These are phyloP conservation scores for Euphorbia schlechtendalii DNA, from an alignment of 441 rosid species.

Conservation along the genomic window DNA sequence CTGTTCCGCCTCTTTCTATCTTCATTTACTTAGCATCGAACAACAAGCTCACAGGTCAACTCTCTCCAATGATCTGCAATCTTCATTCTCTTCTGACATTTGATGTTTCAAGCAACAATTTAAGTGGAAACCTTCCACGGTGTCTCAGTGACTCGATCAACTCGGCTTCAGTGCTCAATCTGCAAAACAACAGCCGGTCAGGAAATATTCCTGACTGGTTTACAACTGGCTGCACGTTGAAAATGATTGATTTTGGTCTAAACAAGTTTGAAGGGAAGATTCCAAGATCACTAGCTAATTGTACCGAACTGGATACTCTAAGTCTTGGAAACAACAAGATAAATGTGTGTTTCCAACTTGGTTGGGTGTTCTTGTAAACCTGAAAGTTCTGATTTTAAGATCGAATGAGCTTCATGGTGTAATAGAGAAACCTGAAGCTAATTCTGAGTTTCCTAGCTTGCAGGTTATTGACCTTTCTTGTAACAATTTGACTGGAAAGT, in stretches of 20 bases:
- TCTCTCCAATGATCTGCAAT: not conserved
- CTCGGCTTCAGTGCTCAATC: not conserved
- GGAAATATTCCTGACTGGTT: slow-evolving; percentile 3
- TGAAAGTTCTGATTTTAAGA: slow-evolving; percentile 22
- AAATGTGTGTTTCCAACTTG: slow-evolving; percentile 25
- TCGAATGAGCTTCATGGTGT: slow-evolving; percentile 17
- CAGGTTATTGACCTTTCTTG: slow-evolving; percentile 50
- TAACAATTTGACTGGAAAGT: slow-evolving; percentile 27
- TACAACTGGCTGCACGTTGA: slow-evolving; percentile 2
- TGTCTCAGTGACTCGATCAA: not conserved
- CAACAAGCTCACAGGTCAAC: not conserved
- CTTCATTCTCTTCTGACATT: not conserved
- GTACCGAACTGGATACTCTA: not conserved
- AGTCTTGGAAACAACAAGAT: slow-evolving; percentile 8
- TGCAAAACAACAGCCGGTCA: not conserved
- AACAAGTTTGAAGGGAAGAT: slow-evolving; percentile 8
- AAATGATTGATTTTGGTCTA: not conserved
- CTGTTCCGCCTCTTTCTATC: slow-evolving; percentile 12
- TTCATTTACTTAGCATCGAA: not conserved
- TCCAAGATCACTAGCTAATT: slow-evolving; percentile 17
- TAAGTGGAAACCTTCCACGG: not conserved
- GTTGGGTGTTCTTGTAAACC: slow-evolving; percentile 18
- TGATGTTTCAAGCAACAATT: not conserved
- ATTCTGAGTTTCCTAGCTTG: slow-evolving; percentile 32
- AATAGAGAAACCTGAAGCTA: not conserved